These are phyloP conservation scores for Eucalyptus tenuipes DNA, from an alignment of 345 rosid genomes.

Conservation along the genomic window DNA sequence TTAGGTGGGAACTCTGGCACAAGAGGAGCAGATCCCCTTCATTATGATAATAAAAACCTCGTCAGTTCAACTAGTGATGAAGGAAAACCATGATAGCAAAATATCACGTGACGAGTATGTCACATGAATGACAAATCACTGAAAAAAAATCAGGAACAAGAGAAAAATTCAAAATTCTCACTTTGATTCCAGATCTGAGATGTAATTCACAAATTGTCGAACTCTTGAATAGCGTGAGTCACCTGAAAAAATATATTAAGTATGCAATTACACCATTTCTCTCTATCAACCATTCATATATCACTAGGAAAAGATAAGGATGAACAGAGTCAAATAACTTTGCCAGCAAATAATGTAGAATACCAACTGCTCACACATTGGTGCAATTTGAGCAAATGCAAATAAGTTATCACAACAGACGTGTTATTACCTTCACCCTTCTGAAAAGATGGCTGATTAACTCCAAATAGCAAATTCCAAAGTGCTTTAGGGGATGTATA, in stretches of 20 bases:
- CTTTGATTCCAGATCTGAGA: slow-evolving; percentile 73
- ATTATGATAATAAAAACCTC: not conserved
- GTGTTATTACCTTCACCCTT: slow-evolving; percentile 26
- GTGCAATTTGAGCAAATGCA: not conserved
- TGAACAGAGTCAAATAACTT: not conserved
- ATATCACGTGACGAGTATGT: not conserved
- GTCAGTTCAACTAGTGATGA: not conserved
- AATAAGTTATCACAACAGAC: not conserved
- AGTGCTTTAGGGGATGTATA: slow-evolving; percentile 85
- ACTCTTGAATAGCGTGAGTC: slow-evolving; percentile 35
- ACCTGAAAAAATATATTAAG: slow-evolving; percentile 18
- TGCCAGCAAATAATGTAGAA: not conserved
- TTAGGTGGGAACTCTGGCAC: slow-evolving; percentile 84
- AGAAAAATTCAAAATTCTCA: slow-evolving; percentile 3
- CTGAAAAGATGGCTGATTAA: slow-evolving; percentile 32
- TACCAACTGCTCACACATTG: not conserved
- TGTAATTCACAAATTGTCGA: slow-evolving; percentile 60
- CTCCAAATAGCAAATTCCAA: slow-evolving; percentile 73
- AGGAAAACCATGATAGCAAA: not conserved
- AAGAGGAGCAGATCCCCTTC: slow-evolving; percentile 39
- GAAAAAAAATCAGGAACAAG: not conserved
- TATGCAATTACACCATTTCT: not conserved
- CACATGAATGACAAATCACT: not conserved
- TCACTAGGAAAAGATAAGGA: not conserved
- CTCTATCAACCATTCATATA: not conserved